Base-by-base conservation (phyloP, 2,329 filamentous ascomycete species). In the Talaromyces atroroseus region DNA sequence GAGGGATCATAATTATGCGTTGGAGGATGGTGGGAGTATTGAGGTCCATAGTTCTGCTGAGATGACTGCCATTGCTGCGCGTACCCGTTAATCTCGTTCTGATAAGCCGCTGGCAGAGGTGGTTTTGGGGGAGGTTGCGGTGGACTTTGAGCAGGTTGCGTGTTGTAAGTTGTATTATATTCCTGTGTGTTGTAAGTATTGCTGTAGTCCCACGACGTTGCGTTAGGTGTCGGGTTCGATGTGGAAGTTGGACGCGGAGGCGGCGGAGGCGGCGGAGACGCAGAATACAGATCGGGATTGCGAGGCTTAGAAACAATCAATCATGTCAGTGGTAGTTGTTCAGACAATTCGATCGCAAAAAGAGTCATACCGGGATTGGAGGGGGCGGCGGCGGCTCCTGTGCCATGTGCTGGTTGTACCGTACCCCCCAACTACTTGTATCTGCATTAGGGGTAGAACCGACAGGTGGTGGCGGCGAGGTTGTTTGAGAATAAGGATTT, bases 361-460 rank as follows among this genome's bases (percentile, higher is more conserved):
- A 26, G 21, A 7, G 10, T 42, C 55, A 59, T 66, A 74, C 73
- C 12, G 73, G 73, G 21, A 76, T 63, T 24, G 72, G 65, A 32
- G 65, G n/a, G n/a, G n/a, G 69, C 21, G 70, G 72, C 38, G 66
- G 64, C 23, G 62, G 52, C 10, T 34, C 52, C 20, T 54, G 51
- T 23, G 51, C 42, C n/a, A 40, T 61, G 54, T 67, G 52, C 16
- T 63, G 69, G 57, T 74, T 76, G 59, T 74, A 77, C 53, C 70
- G 69, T 47, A 76, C 74, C 24, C 75, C 75, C 75, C 75, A 78
- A 16, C 63, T 62, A 16, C 70, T 66, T 14, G 72, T 72, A 60
- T 75, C 70, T 21, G 64, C 36, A 36, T 55, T 45, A 54, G 47
- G 52, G 49, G 58, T 62, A 23, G 62, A 49, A 11, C 58, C 59